phyloP scores from a whole-genome alignment of 2,329 filamentous ascomycete genomes.

The Penicillium sp. region DNA sequence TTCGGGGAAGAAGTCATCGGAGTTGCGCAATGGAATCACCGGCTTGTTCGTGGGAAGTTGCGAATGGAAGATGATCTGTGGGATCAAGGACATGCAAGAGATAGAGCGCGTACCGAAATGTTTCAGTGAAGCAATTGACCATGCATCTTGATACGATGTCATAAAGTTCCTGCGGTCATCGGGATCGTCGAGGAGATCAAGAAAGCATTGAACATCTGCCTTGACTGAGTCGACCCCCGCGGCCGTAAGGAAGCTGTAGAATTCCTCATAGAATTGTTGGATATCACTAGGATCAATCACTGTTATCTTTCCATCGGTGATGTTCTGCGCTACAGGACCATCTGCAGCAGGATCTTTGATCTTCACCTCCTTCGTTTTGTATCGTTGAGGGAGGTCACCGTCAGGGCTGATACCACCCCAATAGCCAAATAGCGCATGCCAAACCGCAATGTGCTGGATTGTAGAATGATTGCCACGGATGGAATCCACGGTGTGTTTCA shows the following conservation, averaged over 20 bases:
- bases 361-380: slow-evolving; percentile 62
- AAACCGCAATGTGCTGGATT: slow-evolving; percentile 81
- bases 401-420: slow-evolving; percentile 81
- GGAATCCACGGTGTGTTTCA: slow-evolving; percentile 63
- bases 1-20: slow-evolving; percentile 83
- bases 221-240: slow-evolving; percentile 82
- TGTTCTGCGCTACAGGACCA: slow-evolving; percentile 31
- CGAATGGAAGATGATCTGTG: slow-evolving; percentile 77
- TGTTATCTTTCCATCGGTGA: slow-evolving; percentile 53
- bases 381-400: slow-evolving; percentile 67
- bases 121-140: slow-evolving; percentile 69
- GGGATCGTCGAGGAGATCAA: slow-evolving; percentile 68
- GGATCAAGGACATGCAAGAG: slow-evolving; percentile 90
- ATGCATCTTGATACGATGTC: slow-evolving; percentile 74
- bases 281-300: slow-evolving; percentile 71
- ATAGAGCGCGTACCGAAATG: slow-evolving; percentile 74
- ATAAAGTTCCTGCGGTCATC: slow-evolving; percentile 65
- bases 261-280: slow-evolving; percentile 75
- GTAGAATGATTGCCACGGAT: slow-evolving; percentile 65
- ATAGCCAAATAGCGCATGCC: slow-evolving; percentile 84
- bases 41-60: slow-evolving; percentile 73
- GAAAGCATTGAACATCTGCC: slow-evolving; percentile 84
- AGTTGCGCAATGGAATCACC: slow-evolving; percentile 72
- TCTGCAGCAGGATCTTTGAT: slow-evolving; percentile 52
- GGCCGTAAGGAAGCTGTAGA: slow-evolving; percentile 72